These are phyloP conservation scores for Aegilops speltoides DNA, from an alignment of 176 grass and related monocot genomes.

Conservation along the genomic window DNA sequence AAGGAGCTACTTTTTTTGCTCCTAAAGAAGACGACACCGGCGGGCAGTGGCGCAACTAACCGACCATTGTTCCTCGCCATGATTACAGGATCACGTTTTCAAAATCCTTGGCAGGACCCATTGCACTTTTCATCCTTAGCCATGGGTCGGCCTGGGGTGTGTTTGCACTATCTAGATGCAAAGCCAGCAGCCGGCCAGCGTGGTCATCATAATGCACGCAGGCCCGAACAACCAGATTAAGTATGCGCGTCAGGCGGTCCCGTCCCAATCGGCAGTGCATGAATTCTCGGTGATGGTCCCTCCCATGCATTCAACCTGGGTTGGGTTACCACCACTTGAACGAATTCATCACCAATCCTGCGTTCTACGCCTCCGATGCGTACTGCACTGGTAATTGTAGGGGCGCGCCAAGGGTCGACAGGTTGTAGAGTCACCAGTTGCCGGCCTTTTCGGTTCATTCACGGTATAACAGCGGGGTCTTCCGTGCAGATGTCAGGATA, in stretches of 20 bases:
- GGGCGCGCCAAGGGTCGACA: background rate
- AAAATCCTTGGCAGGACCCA: background rate
- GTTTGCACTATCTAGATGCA: background rate
- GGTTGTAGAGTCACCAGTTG: background rate
- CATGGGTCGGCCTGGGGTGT: background rate
- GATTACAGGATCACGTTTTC: constrained; percentile 6
- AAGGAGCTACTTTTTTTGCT: background rate
- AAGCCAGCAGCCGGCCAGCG: background rate
- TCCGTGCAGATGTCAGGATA: too few relatives aligned
- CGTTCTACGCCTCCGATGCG: background rate
- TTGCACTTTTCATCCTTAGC: background rate
- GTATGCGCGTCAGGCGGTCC: background rate
- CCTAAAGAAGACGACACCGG: constrained; percentile 9
- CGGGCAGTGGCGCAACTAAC: background rate
- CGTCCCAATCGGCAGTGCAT: background rate
- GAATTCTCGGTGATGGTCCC: constrained; percentile 9
- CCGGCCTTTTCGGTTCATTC: background rate
- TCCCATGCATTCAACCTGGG: constrained; percentile 5
- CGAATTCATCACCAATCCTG: background rate
- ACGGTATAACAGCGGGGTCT: too few relatives aligned
- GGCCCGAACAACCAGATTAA: background rate
- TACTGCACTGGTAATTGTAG: background rate
- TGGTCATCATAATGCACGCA: background rate
- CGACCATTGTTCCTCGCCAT: constrained; percentile 5
- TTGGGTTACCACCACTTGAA: background rate